Conservation (phyloP, 345 rosid species). For the Chamaenerion angustifolium region DNA sequence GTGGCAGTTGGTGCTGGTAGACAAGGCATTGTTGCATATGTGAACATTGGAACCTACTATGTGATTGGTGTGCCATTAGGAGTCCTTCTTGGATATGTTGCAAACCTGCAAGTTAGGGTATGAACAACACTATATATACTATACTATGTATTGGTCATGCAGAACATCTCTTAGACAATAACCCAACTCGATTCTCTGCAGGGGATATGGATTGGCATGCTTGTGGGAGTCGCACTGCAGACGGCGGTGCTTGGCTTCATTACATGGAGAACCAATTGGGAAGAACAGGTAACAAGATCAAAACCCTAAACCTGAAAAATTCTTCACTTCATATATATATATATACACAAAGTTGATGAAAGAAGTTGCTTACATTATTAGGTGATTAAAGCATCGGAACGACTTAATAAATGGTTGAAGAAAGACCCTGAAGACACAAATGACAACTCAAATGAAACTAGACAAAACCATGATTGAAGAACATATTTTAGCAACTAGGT, state of each 20-base stretch:
- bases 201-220: slow-evolving; percentile 40
- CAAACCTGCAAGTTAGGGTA: slow-evolving; percentile 28
- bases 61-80: slow-evolving; percentile 22
- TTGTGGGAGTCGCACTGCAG: slow-evolving; percentile 23
- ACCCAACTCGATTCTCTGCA: background rate
- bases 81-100: slow-evolving; percentile 16
- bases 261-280: slow-evolving; percentile 33
- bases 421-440: slow-evolving; percentile 4
- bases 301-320: no score
- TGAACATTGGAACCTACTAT: slow-evolving; percentile 21
- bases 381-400: slow-evolving; percentile 17
- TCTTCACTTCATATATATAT: background rate
- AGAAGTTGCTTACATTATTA: background rate
- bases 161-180: background rate
- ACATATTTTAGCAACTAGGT: background rate
- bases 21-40: slow-evolving; percentile 17
- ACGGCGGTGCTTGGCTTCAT: slow-evolving; percentile 17
- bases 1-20: slow-evolving; percentile 21
- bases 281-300: slow-evolving; percentile 15
- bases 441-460: slow-evolving; percentile 1
- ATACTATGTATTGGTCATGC: background rate
- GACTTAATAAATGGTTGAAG: slow-evolving; percentile 11
- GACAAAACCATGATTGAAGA: background rate
- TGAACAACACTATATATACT: background rate
- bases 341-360: background rate